Evolutionary conservation across 2,329 filamentous ascomycete genomes (phyloP), one percentile per base, ranked within the genome.

Genomic region (Didymella lethalis): DNA sequence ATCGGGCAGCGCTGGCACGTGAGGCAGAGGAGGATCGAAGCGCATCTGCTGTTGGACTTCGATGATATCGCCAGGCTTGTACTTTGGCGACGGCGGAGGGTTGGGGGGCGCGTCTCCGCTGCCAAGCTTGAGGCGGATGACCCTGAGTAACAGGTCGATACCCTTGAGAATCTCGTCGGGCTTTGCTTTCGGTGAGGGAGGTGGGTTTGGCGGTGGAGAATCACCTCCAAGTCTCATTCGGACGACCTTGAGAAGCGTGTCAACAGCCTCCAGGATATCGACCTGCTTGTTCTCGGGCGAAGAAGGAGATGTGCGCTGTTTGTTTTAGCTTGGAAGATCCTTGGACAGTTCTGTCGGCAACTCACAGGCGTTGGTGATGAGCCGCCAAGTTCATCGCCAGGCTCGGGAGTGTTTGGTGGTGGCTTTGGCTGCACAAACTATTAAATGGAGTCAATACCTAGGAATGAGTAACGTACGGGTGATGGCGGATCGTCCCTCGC

Each of bases 361-460:
- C 50, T 31, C 25, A 47, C 44, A 34, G 44, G 36, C 11, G 44
- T 7, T 16, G 51, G 25, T 23, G 32, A 26, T 10, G 26, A 40
- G n/a, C 18, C 26, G 38, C 31, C 18, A 3, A 47, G n/a, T 16
- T 14, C 2, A 26, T 43, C 25, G 2, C 34, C 14, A 6, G 28
- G 23, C 41, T 44, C 40, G 7, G 51, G 44, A 18, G 23, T 48
- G 26, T 54, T 48, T 25, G 51, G 44, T 11, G 51, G 51, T 32
- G 51, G 34, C 34, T 23, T 54, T 16, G 51, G 44, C 51, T 54
- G 34, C 4, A 12, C 1, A 34, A 2, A 3, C 2, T 6, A 7
- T 54, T 20, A 48, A 34, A 16, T 26, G 6, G 14, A 2, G 8
- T 16, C 2, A 3, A 36, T 3, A 7, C 23, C 8, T 6, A 18